phyloP scores from a whole-genome alignment of 163 green algal genomes.

The Chlamydomonas reinhardtii region DNA sequence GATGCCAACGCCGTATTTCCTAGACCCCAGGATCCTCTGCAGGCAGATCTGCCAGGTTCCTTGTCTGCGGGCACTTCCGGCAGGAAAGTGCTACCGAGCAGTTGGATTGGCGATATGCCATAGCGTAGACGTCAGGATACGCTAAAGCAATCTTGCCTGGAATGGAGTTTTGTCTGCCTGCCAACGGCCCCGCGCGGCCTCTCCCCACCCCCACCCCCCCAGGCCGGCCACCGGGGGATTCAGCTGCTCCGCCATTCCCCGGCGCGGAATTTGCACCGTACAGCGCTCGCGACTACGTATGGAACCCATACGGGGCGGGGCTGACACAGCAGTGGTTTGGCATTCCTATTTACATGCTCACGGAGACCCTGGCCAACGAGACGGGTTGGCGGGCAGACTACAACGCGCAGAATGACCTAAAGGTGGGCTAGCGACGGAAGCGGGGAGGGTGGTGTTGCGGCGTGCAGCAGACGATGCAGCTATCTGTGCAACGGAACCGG shows the following conservation, averaged over 20 bases:
- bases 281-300: slow-evolving; percentile 7
- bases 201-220: not conserved
- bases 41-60: not conserved
- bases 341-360: slow-evolving; percentile 40
- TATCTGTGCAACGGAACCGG: not conserved
- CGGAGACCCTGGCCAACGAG: not conserved
- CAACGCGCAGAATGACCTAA: slow-evolving; percentile 22
- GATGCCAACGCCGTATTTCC: too few species aligned
- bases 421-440: not conserved
- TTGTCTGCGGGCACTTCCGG: not conserved
- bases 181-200: too few species aligned
- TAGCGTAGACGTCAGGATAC: too few species aligned
- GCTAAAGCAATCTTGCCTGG: too few species aligned
- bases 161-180: too few species aligned
- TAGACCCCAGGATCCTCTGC: too few species aligned
- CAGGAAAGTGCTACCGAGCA: too few species aligned
- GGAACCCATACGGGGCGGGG: slow-evolving; percentile 26
- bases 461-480: too few species aligned
- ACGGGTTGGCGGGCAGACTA: slow-evolving; percentile 4
- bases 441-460: too few species aligned
- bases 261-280: slow-evolving; percentile 20
- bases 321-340: slow-evolving; percentile 17
- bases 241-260: not conserved
- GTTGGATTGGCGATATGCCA: too few species aligned
- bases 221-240: not conserved